These are phyloP conservation scores for Trichoderma sp. DNA, from an alignment of 2,329 filamentous ascomycete species.

Conservation along the genomic window DNA sequence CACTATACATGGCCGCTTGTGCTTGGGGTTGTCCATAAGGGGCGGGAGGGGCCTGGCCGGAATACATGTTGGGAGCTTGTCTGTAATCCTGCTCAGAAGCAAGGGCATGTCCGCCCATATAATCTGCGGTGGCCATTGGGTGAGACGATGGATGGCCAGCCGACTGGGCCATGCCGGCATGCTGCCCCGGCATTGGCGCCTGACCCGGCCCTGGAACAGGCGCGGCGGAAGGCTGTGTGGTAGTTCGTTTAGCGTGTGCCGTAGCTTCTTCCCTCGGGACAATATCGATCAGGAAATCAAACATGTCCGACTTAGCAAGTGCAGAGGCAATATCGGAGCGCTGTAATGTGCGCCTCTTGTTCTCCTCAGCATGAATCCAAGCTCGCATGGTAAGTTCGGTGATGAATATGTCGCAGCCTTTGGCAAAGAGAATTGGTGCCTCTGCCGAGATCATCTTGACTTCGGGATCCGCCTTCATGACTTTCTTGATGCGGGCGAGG, in stretches of 20 bases:
- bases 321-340: conserved; percentile 95
- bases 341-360: conserved; percentile 93
- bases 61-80: conserved; percentile 76
- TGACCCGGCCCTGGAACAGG: conserved; percentile 51
- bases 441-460: conserved; percentile 99
- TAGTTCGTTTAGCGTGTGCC: conserved; percentile 75
- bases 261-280: conserved; percentile 93
- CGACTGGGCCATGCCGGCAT: conserved; percentile 49
- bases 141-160: conserved; percentile 57
- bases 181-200: conserved; percentile 52
- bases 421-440: conserved; percentile 95
- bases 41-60: conserved; percentile 67
- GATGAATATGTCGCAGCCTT: conserved; percentile 98
- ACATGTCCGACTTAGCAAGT: conserved; percentile 97
- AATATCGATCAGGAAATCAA: conserved; percentile 98
- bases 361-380: conserved; percentile 99
- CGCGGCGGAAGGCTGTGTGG: conserved; percentile 47
- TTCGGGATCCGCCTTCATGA: conserved; percentile 99
- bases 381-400: conserved; percentile 98
- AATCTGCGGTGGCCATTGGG: conserved; percentile 59
- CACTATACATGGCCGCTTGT: conserved; percentile 67
- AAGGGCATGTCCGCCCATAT: conserved; percentile 63
- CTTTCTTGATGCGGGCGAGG: conserved; percentile 98
- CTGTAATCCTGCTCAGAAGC: conserved; percentile 75
- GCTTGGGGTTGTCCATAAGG: conserved; percentile 76